These are phyloP conservation scores for Jatropha podagrica DNA, from an alignment of 441 rosid genomes.

Conservation along the genomic window DNA sequence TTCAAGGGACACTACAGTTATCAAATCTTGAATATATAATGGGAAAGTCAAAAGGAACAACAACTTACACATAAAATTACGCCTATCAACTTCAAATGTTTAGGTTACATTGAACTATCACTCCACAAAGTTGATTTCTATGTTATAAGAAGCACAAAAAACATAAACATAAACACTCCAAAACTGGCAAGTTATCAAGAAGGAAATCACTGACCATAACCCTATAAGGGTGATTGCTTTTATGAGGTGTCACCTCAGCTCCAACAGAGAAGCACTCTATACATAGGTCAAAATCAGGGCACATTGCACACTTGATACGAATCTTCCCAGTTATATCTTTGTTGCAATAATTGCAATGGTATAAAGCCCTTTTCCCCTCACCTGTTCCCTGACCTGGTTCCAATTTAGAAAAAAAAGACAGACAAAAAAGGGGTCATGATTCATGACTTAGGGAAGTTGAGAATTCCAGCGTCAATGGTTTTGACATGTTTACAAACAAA, in stretches of 20 bases:
- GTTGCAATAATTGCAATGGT: slow-evolving; percentile 96
- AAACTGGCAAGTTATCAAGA: neutral
- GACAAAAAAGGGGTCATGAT: neutral
- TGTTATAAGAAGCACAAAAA: neutral
- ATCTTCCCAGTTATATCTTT: slow-evolving; percentile 88
- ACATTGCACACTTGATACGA: slow-evolving; percentile 82
- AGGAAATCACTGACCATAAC: slow-evolving; percentile 68
- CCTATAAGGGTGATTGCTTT: slow-evolving; percentile 71
- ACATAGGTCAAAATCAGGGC: slow-evolving; percentile 95
- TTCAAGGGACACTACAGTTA: slow-evolving; percentile 12
- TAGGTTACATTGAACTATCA: neutral
- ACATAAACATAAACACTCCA: neutral
- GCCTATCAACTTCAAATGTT: neutral
- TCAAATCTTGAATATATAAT: neutral
- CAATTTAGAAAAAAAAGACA: slow-evolving; percentile 9
- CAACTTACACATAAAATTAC: neutral
- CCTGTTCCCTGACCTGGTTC: slow-evolving; percentile 63
- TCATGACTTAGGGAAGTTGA: neutral
- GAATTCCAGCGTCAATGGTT: neutral
- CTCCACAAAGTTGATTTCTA: neutral
- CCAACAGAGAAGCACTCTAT: slow-evolving; percentile 94
- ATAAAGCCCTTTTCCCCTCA: slow-evolving; percentile 77
- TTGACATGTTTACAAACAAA: neutral
- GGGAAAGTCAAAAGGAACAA: neutral
- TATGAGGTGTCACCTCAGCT: slow-evolving; percentile 87